These are phyloP conservation scores for Phytophthora pini DNA, from an alignment of 352 stramenopile species.

Conservation along the genomic window DNA sequence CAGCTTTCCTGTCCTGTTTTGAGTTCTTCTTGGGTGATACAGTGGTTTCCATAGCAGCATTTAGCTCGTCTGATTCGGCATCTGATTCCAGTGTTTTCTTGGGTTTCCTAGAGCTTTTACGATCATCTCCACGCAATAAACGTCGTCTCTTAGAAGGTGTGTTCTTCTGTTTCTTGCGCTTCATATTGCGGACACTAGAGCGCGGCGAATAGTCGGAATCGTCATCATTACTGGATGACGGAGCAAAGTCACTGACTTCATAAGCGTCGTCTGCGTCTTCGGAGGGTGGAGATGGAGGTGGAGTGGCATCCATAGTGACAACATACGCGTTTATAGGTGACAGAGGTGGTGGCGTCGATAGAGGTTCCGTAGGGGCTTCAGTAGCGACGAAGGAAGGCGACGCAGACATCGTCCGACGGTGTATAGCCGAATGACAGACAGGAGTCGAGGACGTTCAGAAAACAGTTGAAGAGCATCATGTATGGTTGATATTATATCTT, in stretches of 20 bases:
- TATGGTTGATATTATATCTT: neutral
- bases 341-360: slow-evolving; percentile 13
- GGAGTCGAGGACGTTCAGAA: slow-evolving; percentile 4
- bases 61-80: slow-evolving; percentile 9
- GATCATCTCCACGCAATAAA: slow-evolving; percentile 17
- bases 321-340: slow-evolving; percentile 4
- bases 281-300: slow-evolving; percentile 10
- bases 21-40: neutral
- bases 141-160: slow-evolving; percentile 26
- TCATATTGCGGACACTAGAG: slow-evolving; percentile 4
- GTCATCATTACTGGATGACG: slow-evolving; percentile 29
- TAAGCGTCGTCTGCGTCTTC: slow-evolving; percentile 13
- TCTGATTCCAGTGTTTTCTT: slow-evolving; percentile 8
- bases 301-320: slow-evolving; percentile 19
- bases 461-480: slow-evolving; percentile 3
- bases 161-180: slow-evolving; percentile 10
- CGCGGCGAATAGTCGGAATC: slow-evolving; percentile 49
- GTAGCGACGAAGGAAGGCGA: slow-evolving; percentile 3
- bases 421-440: slow-evolving; percentile 3
- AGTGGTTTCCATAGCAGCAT: slow-evolving; percentile 3
- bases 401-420: slow-evolving; percentile 9
- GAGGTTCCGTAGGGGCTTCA: neutral
- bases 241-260: slow-evolving; percentile 14
- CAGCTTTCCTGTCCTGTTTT: slow-evolving; percentile 30
- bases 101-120: slow-evolving; percentile 2